Base-by-base conservation (phyloP, 139 green algal species). In the Spirogloea muscicola region DNA sequence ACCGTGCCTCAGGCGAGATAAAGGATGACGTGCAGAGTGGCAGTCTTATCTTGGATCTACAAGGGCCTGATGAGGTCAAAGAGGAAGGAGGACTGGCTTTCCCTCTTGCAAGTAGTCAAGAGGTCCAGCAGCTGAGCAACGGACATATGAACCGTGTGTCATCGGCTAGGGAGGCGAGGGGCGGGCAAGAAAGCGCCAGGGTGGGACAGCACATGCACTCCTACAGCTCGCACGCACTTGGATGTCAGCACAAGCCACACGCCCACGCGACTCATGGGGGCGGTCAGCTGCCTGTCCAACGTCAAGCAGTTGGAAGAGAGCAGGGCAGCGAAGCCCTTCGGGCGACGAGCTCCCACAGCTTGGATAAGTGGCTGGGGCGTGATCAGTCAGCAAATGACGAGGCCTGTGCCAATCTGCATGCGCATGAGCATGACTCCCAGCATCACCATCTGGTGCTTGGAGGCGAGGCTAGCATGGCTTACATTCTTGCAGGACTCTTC, bases 361-460 rank as follows among this genome's bases (percentile, higher is more conserved):
- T n/a, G 21, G 21, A 21, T 55, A 21, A 21, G 21, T 55, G 21
- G 46, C 46, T n/a, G 46, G 52, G 9, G 5, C 6, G 40, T 21
- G 7, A 33, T 39, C 6, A 31, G 37, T 38, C 18, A 33, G 9
- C 42, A 7, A 31, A 70, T 25, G 51, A 58, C 37, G 69, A 77
- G 21, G 58, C 46, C 3, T 77, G 61, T 64, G 37, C 33, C 25
- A n/a, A 9, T 29, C 71, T 79, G 62, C 71, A 79, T 33, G 25
- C 31, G 0, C 71, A 79, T 42, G 52, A 29, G 61, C 71, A 79
- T 42, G 9, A 40, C 31, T 31, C 71, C 29, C 63, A 79, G 4
- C 71, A 79, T 38, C 71, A 79, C 61, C 71, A 79, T 38, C 29
- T 79, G 16, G 63, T 79, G n/a, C 60, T 79, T 2, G 18, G 38